These are phyloP conservation scores for Actinomortierella ambigua DNA, from an alignment of 371 early-diverging fungal genomes.

Conservation along the genomic window DNA sequence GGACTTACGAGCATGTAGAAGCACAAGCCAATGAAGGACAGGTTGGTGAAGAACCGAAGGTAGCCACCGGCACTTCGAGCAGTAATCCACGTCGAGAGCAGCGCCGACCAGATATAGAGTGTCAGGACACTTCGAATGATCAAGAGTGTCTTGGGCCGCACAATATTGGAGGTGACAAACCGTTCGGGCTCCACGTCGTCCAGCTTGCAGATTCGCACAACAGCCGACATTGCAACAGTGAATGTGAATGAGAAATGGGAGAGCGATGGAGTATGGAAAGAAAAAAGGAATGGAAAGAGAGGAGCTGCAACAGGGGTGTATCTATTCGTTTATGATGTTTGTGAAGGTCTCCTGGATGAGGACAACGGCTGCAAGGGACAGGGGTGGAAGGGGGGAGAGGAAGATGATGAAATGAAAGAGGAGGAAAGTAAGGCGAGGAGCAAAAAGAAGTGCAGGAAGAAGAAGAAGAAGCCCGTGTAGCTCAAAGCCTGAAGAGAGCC, in stretches of 20 bases:
- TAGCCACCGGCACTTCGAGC: conserved; percentile 28
- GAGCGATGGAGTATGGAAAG: neutral
- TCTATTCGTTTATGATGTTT: neutral
- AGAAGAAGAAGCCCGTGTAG: neutral
- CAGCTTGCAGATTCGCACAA: conserved; percentile 11
- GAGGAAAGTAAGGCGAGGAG: neutral
- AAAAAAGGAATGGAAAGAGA: neutral
- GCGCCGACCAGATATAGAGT: conserved; percentile 51
- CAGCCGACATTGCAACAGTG: neutral
- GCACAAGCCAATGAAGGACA: conserved; percentile 58
- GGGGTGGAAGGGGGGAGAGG: neutral
- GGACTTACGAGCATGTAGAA: conserved; percentile 56
- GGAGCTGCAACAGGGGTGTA: neutral
- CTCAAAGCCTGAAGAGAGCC: neutral
- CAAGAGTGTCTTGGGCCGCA: conserved; percentile 50
- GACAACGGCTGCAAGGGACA: neutral
- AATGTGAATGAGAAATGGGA: neutral
- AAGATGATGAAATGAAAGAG: neutral
- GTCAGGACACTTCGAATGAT: conserved; percentile 47
- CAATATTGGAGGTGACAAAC: conserved; percentile 59
- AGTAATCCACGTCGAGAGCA: conserved; percentile 48
- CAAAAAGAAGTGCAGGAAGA: neutral
- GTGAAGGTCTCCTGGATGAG: neutral
- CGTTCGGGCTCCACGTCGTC: conserved; percentile 58
- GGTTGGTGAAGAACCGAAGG: conserved; percentile 55